phyloP scores from a whole-genome alignment of 176 grass and related monocot genomes.

The Triticum turgidum region DNA sequence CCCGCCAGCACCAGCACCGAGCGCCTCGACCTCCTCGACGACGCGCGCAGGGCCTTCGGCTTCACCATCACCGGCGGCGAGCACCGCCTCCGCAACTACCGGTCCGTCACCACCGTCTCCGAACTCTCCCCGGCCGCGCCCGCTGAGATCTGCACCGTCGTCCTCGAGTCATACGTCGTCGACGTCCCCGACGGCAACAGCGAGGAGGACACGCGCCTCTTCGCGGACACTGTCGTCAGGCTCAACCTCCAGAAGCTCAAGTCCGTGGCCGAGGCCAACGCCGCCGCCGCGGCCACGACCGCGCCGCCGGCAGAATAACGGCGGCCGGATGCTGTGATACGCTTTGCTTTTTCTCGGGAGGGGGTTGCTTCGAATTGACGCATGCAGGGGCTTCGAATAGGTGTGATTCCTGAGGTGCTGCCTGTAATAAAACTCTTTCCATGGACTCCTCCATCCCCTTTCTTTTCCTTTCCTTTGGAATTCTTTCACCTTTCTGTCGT shows the following conservation, averaged over 20 bases:
- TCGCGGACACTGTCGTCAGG: conserved; percentile 90
- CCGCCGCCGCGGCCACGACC: conserved; percentile 19
- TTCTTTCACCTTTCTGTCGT: conserved; percentile 27
- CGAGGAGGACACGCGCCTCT: conserved; percentile 91
- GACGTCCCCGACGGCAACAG: conserved; percentile 91
- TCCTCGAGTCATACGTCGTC: conserved; percentile 90
- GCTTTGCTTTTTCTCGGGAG: conserved; percentile 22
- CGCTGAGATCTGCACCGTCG: conserved; percentile 80
- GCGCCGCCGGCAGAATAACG: conserved; percentile 23
- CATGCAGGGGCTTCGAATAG: conserved; percentile 40
- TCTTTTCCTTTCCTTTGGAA: conserved; percentile 27
- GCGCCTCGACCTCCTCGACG: conserved; percentile 86
- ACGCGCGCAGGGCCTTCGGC: conserved; percentile 51
- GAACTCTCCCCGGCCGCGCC: conserved; percentile 38
- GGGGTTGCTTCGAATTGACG: conserved; percentile 31
- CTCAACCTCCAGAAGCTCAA: conserved; percentile 99
- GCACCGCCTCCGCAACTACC: conserved; percentile 89
- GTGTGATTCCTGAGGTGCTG: conserved; percentile 29
- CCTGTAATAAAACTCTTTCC: conserved; percentile 50
- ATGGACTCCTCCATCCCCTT: conserved; percentile 29
- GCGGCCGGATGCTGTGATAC: conserved; percentile 4
- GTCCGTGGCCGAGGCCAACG: conserved; percentile 70
- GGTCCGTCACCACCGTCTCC: conserved; percentile 74
- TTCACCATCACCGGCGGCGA: conserved; percentile 96
- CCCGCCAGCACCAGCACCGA: conserved; percentile 94